Conservation (phyloP, 192 early-diverging fungal species). For the Coemansia asiatica region DNA sequence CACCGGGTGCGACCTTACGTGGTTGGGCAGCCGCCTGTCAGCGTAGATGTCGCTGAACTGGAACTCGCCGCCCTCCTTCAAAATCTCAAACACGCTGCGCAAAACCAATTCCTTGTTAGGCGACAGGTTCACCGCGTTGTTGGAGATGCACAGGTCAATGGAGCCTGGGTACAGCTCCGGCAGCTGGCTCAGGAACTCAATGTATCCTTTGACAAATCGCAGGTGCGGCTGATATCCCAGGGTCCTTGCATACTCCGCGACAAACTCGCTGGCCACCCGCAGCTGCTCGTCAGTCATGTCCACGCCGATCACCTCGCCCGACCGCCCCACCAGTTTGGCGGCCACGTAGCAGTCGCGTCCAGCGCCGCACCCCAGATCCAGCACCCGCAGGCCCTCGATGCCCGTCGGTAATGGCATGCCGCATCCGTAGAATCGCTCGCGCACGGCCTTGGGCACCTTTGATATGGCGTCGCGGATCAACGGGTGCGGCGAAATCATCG, state of each 20-base stretch:
- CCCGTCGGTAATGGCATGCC: conserved; percentile 49
- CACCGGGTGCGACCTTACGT: conserved; percentile 39
- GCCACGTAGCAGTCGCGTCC: conserved; percentile 58
- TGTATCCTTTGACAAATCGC: conserved; percentile 48
- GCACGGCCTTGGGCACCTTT: conserved; percentile 38
- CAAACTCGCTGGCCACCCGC: conserved; percentile 30
- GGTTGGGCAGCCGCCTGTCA: conserved; percentile 42
- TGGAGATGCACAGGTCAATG: conserved; percentile 53
- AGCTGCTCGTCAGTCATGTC: conserved; percentile 59
- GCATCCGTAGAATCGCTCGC: conserved; percentile 50
- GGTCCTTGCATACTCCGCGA: conserved; percentile 17
- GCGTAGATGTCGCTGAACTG: conserved; percentile 52
- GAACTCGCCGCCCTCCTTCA: conserved; percentile 48
- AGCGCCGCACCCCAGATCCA: conserved; percentile 53
- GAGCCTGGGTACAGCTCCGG: conserved; percentile 28
- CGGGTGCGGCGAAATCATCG: conserved; percentile 29
- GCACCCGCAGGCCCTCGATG: conserved; percentile 44
- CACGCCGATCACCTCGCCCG: conserved; percentile 47
- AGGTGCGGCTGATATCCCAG: conserved; percentile 51
- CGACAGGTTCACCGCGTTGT: conserved; percentile 54
- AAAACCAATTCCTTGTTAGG: conserved; percentile 53
- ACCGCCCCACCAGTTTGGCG: conserved; percentile 42
- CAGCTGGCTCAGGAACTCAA: conserved; percentile 38
- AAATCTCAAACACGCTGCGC: conserved; percentile 36
- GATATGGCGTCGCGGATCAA: conserved; percentile 39